Base-by-base conservation (phyloP, 257 asterid species). In the Thymus quinquecostatus region DNA sequence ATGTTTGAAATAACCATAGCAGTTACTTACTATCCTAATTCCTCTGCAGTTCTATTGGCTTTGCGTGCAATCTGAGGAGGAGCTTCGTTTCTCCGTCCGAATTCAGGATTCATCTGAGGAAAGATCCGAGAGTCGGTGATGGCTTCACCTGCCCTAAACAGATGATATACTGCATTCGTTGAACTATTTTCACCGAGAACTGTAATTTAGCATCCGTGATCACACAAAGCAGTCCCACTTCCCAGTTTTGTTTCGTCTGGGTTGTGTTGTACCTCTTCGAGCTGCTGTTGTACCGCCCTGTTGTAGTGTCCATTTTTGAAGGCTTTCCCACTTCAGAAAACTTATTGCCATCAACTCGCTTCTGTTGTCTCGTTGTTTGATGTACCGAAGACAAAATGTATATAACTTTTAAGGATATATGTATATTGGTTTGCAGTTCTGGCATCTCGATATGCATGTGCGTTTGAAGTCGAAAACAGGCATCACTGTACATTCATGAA, bases 31-130 rank as follows among this genome's bases (percentile, higher is more conserved):
- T 21, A 61, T 72, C 51, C 21, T 61, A 44, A 68, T 68, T 40
- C 56, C 63, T 21, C 53, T 82, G 87, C 96, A 91, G 97, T 85
- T 77, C 62, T 91, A 69, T 74, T 89, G 81, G 95, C 73, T 10
- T 10, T 79, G 13, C 82, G 58, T 57, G 78, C 85, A 69, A 70
- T 82, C 45, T 84, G 83, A 83, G 75, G 77, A 73, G 70, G 78
- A 64, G 56, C 63, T 45, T 47, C 30, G 44, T 65, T 63, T 58
- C 59, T 69, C 66, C 58, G 61, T 72, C 79, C 68, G 60, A 74
- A 47, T 69, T 72, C 67, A 28, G 78, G 58, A 70, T 55, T 76
- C 61, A 54, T 73, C 75, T 59, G 44, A 14, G 72, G 9, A 38
- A 57, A 27, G n/a, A 32, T 51, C 55, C 27, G 59, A 70, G 75